Evolutionary conservation across 768 basidiomycete genomes (phyloP).

Genomic region (Lepiota venenata): DNA sequence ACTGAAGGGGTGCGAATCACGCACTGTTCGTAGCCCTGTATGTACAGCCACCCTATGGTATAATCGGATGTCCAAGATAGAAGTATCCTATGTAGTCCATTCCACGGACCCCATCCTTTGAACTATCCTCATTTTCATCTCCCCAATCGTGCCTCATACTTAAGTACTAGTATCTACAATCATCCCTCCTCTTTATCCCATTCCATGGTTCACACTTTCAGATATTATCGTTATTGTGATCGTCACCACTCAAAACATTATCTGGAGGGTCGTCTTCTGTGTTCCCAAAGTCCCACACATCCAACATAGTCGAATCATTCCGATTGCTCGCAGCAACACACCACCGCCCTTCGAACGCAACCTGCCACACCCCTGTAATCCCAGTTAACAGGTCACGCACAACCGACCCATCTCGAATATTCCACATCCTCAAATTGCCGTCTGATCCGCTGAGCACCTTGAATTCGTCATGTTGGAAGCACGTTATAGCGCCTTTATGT

Average conservation of each 20-base stretch:
- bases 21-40: too few relatives aligned
- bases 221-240: constrained; percentile 52
- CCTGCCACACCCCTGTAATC: constrained; percentile 97
- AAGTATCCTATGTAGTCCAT: constrained; percentile 15
- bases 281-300: constrained; percentile 88
- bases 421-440: constrained; percentile 98
- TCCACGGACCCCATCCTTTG: constrained; percentile 16
- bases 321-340: constrained; percentile 93
- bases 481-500: constrained; percentile 97
- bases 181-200: too few relatives aligned
- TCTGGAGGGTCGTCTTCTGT: constrained; percentile 71
- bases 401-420: constrained; percentile 81
- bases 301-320: constrained; percentile 71
- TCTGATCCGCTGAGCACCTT: constrained; percentile 95
- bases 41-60: too few relatives aligned
- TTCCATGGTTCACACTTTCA: too few relatives aligned
- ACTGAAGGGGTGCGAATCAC: too few relatives aligned
- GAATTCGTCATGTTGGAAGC: constrained; percentile 98
- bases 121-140: constrained; percentile 28
- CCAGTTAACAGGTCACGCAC: constrained; percentile 88
- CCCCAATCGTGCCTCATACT: too few relatives aligned
- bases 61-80: too few relatives aligned
- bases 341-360: constrained; percentile 91
- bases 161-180: too few relatives aligned
- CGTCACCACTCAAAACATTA: constrained; percentile 51